These are phyloP conservation scores for Rhododendron mucronatum DNA, from an alignment of 148 eudicot genomes.

Conservation along the genomic window DNA sequence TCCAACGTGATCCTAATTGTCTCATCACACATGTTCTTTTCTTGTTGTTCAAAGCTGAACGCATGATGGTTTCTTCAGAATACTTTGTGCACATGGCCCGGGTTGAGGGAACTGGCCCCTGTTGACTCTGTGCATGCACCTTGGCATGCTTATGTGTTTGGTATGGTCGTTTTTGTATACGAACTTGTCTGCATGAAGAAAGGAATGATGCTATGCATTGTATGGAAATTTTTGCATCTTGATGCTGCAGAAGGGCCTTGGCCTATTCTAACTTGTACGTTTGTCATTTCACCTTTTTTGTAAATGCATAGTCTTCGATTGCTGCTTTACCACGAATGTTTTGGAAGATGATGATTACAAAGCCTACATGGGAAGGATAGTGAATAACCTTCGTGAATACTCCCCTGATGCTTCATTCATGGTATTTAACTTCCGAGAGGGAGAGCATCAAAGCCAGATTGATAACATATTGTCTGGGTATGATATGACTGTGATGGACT, in stretches of 20 bases:
- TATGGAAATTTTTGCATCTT: neutral
- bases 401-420: slow-evolving; percentile 65
- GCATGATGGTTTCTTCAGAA: neutral
- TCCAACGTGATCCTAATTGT: neutral
- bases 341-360: slow-evolving; percentile 55
- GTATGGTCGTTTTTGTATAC: neutral
- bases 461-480: slow-evolving; percentile 47
- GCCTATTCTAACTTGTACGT: neutral
- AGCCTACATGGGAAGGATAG: slow-evolving; percentile 49
- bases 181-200: neutral
- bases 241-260: neutral
- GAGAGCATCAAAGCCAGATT: slow-evolving; percentile 50
- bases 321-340: slow-evolving; percentile 71
- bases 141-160: neutral
- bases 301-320: slow-evolving; percentile 57
- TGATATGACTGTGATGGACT: slow-evolving; percentile 77
- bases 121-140: neutral
- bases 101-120: neutral
- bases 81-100: neutral
- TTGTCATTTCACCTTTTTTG: neutral
- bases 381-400: slow-evolving; percentile 55
- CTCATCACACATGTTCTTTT: neutral
- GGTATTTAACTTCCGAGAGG: slow-evolving; percentile 73
- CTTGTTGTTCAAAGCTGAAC: neutral
- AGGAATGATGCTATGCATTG: neutral